phyloP scores from a whole-genome alignment of 1,284 basidiomycete genomes.

The Ustilago lituana region DNA sequence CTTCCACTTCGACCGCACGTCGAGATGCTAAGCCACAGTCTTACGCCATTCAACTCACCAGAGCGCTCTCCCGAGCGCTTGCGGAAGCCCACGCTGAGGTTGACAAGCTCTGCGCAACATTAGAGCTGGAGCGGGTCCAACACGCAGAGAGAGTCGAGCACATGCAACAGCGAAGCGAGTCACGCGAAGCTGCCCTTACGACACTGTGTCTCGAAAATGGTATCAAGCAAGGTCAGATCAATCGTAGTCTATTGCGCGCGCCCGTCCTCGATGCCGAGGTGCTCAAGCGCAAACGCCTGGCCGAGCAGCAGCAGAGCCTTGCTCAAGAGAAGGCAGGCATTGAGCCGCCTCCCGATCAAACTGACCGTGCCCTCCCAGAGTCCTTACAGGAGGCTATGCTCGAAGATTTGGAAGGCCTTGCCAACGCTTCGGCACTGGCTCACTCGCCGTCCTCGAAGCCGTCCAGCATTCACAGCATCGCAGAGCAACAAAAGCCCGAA shows the following conservation, averaged over 20 bases:
- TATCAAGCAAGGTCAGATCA: slow-evolving; percentile 52
- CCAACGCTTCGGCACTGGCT: slow-evolving; percentile 15
- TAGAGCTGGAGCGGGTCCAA: slow-evolving; percentile 15
- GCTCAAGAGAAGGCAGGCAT: slow-evolving; percentile 25
- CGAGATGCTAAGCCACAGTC: slow-evolving; percentile 9
- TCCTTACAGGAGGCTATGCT: slow-evolving; percentile 63
- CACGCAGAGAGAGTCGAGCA: slow-evolving; percentile 34
- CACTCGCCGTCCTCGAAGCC: slow-evolving; percentile 33
- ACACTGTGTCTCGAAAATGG: slow-evolving; percentile 47
- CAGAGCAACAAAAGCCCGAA: background rate
- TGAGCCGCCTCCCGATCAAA: slow-evolving; percentile 15
- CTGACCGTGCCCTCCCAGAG: slow-evolving; percentile 42
- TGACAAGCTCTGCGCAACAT: slow-evolving; percentile 13
- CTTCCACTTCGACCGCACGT: slow-evolving; percentile 6
- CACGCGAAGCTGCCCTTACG: slow-evolving; percentile 43
- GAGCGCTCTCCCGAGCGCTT: slow-evolving; percentile 33
- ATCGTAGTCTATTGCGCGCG: slow-evolving; percentile 45
- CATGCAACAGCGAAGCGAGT: slow-evolving; percentile 38
- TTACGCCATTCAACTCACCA: slow-evolving; percentile 33
- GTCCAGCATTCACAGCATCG: slow-evolving; percentile 21
- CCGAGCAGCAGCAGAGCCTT: slow-evolving; percentile 35
- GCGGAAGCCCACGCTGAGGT: slow-evolving; percentile 28
- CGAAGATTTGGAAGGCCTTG: slow-evolving; percentile 50
- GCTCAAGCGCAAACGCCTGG: slow-evolving; percentile 40
- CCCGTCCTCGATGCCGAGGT: slow-evolving; percentile 47